A percentile compares a stretch with the other conserved stretches of the same genome.
Evolutionary conservation across 2,329 filamentous ascomycete species (phyloP).

Genomic region (Rugonectria rugulosa): DNA sequence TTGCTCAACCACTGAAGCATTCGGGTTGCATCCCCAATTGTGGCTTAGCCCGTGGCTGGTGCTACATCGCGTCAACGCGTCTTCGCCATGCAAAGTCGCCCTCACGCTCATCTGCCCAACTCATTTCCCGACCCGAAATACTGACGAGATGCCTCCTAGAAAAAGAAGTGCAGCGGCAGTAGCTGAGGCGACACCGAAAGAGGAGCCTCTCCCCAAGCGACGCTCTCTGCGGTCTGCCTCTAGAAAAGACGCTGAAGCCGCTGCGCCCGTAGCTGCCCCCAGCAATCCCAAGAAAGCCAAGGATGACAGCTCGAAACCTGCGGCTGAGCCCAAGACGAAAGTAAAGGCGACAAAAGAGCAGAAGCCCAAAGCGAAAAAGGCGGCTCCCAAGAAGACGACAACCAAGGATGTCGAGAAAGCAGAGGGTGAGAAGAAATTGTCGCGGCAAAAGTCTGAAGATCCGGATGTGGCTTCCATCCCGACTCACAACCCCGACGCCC

Average conservation of each 20-base stretch:
- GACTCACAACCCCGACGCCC: conserved; percentile 47
- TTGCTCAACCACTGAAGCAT: no score
- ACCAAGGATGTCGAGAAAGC: background rate
- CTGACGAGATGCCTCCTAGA: conserved; percentile 26
- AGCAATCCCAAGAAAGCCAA: background rate
- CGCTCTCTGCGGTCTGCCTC: conserved; percentile 25
- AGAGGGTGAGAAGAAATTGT: background rate
- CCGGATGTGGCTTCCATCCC: conserved; percentile 46
- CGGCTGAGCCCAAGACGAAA: background rate
- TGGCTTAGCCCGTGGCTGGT: conserved; percentile 21
- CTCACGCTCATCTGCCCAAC: background rate
- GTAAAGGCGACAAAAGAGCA: background rate
- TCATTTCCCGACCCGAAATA: background rate
- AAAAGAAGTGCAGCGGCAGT: conserved; percentile 24
- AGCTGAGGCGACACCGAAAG: background rate
- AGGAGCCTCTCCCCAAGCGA: conserved; percentile 18
- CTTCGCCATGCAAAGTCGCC: background rate
- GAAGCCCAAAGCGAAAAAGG: background rate
- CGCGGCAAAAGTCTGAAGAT: conserved; percentile 35
- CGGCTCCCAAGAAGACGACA: background rate
- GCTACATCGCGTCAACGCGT: conserved; percentile 14
- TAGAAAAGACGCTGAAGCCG: background rate
- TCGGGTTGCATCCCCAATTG: background rate
- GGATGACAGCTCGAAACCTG: background rate
- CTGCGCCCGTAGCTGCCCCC: background rate